These are phyloP conservation scores for Zygotorulaspora mrakii DNA, from an alignment of 1,139 yeast species.

Conservation along the genomic window DNA sequence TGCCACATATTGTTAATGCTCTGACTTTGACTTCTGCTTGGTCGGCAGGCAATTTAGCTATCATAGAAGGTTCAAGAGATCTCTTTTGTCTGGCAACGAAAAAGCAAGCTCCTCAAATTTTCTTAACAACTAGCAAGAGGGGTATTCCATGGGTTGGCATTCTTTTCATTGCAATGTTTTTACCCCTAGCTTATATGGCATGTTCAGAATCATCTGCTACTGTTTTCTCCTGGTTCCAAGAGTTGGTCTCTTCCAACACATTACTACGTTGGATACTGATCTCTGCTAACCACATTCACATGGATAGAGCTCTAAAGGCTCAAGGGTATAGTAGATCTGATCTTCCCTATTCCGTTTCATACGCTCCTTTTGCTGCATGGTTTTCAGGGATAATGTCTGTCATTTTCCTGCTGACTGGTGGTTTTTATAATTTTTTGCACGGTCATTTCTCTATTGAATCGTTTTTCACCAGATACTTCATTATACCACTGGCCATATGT, in stretches of 20 bases:
- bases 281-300: slow-evolving; percentile 37
- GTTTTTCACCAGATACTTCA: slow-evolving; percentile 42
- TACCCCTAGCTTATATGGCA: slow-evolving; percentile 40
- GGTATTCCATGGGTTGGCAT: slow-evolving; percentile 47
- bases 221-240: slow-evolving; percentile 57
- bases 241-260: slow-evolving; percentile 7
- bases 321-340: slow-evolving; percentile 41
- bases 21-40: slow-evolving; percentile 50
- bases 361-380: slow-evolving; percentile 40
- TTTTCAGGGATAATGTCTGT: slow-evolving; percentile 23
- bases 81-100: slow-evolving; percentile 47
- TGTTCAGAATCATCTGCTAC: slow-evolving; percentile 39
- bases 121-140: slow-evolving; percentile 42
- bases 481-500: slow-evolving; percentile 38
- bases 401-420: slow-evolving; percentile 41
- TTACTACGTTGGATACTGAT: slow-evolving; percentile 28
- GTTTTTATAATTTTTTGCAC: slow-evolving; percentile 41
- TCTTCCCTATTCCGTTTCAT: slow-evolving; percentile 41
- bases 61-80: slow-evolving; percentile 44
- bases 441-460: slow-evolving; percentile 39
- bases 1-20: slow-evolving; percentile 51
- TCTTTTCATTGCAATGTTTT: slow-evolving; percentile 32
- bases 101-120: slow-evolving; percentile 47
- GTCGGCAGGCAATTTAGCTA: slow-evolving; percentile 48
- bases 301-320: slow-evolving; percentile 40